Conservation (phyloP, 2,329 filamentous ascomycete genomes). For the Arthrobotrys sinensis region DNA sequence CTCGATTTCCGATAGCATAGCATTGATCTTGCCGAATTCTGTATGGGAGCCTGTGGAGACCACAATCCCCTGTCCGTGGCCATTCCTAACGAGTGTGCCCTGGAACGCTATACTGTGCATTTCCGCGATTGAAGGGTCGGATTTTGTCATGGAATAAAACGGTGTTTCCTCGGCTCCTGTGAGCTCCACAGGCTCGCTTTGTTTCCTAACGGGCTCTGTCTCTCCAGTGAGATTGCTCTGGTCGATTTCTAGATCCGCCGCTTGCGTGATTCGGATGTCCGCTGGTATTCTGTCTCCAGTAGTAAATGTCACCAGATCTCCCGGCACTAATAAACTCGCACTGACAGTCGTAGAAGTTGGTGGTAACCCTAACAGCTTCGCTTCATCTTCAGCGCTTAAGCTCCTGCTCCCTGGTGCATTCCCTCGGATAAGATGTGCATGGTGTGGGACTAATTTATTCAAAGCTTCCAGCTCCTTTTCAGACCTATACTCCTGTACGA, state of each 20-base stretch:
- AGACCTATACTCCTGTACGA: conserved; percentile 96
- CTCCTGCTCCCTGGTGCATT: conserved; percentile 68
- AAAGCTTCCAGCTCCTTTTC: conserved; percentile 97
- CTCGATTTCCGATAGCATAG: conserved; percentile 93
- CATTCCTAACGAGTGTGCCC: conserved; percentile 95
- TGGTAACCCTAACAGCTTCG: conserved; percentile 42
- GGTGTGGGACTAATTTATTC: conserved; percentile 93
- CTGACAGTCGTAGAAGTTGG: conserved; percentile 85
- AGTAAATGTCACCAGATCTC: conserved; percentile 92
- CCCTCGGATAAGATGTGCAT: conserved; percentile 90
- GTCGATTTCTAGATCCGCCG: conserved; percentile 91
- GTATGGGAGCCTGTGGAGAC: conserved; percentile 94
- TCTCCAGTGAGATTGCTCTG: conserved; percentile 97
- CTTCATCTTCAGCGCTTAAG: conserved; percentile 62
- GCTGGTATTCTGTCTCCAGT: conserved; percentile 97
- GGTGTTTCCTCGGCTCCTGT: conserved; percentile 68
- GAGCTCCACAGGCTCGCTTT: conserved; percentile 70
- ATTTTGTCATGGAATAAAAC: conserved; percentile 71
- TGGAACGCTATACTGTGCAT: conserved; percentile 96
- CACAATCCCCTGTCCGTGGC: conserved; percentile 96
- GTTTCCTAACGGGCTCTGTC: conserved; percentile 90
- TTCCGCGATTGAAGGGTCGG: conserved; percentile 79
- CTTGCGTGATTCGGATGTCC: conserved; percentile 92
- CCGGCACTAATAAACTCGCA: conserved; percentile 88
- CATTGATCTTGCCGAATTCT: conserved; percentile 95